These are phyloP conservation scores for Camelina laxa DNA, from an alignment of 345 rosid species.

Conservation along the genomic window DNA sequence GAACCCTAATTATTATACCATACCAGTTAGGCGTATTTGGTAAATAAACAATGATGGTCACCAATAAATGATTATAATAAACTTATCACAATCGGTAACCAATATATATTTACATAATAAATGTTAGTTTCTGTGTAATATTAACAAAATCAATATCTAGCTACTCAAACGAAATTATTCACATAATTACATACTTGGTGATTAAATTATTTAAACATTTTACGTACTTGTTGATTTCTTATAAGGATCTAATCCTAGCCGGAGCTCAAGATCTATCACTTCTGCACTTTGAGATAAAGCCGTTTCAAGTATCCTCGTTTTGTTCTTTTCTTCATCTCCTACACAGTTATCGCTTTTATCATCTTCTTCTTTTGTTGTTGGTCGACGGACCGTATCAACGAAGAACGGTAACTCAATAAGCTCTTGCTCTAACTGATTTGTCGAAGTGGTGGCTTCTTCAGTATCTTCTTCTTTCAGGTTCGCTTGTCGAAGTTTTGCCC, in stretches of 20 bases:
- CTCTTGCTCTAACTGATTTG: slow-evolving; percentile 31
- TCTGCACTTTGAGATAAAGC: slow-evolving; percentile 36
- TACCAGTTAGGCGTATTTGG: background rate
- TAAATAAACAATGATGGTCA: background rate
- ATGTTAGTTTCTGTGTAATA: slow-evolving; percentile 24
- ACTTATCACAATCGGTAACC: slow-evolving; percentile 20
- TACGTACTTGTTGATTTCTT: slow-evolving; percentile 38
- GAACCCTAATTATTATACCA: background rate
- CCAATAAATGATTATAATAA: slow-evolving; percentile 4
- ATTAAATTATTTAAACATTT: background rate
- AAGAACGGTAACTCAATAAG: slow-evolving; percentile 37
- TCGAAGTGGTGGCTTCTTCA: slow-evolving; percentile 33
- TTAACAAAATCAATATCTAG: slow-evolving; percentile 27
- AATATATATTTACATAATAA: slow-evolving; percentile 7
- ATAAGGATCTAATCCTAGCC: slow-evolving; percentile 44
- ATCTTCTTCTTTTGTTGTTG: slow-evolving; percentile 9
- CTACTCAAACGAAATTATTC: slow-evolving; percentile 22
- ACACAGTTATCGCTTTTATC: background rate
- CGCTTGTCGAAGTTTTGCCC: slow-evolving; percentile 42
- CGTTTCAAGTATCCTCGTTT: slow-evolving; percentile 7
- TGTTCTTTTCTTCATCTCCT: slow-evolving; percentile 36
- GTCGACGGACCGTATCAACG: slow-evolving; percentile 19
- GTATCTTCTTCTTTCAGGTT: slow-evolving; percentile 26
- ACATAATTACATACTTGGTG: slow-evolving; percentile 16
- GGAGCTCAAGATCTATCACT: slow-evolving; percentile 46